Evolutionary conservation across 208 protist species (phyloP).

Genomic region (Hexamita inflata): DNA sequence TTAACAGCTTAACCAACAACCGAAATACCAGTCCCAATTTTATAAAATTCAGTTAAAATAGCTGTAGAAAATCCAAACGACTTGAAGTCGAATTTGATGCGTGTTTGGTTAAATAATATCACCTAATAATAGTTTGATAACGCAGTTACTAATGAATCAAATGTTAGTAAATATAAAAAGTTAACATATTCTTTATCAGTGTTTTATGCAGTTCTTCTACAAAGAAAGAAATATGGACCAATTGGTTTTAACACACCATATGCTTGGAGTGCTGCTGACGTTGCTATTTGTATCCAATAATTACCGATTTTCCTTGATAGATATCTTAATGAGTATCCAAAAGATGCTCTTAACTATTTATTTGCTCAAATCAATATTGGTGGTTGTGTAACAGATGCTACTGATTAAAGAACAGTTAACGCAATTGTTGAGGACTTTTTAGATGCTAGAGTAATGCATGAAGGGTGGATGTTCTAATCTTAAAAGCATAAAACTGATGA

Average conservation of each 20-base stretch:
- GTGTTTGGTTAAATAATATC: no score
- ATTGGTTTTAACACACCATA: constrained; percentile 93
- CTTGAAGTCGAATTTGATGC: constrained; percentile 91
- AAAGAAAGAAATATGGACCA: constrained; percentile 52
- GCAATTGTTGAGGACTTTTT: constrained; percentile 76
- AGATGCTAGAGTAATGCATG: constrained; percentile 61
- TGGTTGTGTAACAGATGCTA: constrained; percentile 82
- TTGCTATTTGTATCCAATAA: constrained; percentile 75
- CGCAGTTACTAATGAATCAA: no score
- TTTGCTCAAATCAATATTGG: constrained; percentile 78
- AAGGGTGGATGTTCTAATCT: constrained; percentile 74
- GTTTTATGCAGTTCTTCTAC: constrained; percentile 64
- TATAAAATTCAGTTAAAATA: constrained; percentile 58
- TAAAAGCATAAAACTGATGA: no score
- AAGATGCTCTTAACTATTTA: constrained; percentile 68
- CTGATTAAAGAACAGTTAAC: constrained; percentile 76
- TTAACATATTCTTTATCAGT: constrained; percentile 89
- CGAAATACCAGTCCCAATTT: constrained; percentile 86
- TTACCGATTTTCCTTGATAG: constrained; percentile 68
- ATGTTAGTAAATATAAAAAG: constrained; percentile 77
- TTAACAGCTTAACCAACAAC: constrained; percentile 87
- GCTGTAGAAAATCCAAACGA: constrained; percentile 94
- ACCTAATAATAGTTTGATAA: no score
- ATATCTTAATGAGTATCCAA: constrained; percentile 66
- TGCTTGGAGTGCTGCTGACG: constrained; percentile 95